Conservation (phyloP, 2,329 filamentous ascomycete species). For the Sclerotinia sclerotiorum region DNA sequence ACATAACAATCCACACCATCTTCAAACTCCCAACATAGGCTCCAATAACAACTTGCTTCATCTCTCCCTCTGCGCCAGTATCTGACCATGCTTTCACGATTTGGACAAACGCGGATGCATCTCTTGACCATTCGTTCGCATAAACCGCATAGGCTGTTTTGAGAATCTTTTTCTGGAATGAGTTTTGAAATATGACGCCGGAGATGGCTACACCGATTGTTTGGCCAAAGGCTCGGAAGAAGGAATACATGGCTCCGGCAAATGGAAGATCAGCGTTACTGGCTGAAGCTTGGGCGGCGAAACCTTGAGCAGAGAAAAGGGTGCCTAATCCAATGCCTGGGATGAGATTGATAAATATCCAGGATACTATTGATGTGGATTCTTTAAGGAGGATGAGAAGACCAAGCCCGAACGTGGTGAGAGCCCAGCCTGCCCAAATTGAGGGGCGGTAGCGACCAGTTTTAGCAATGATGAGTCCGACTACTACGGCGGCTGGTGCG, state of each 20-base stretch:
- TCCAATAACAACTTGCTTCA: constrained; percentile 23
- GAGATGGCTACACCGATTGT: constrained; percentile 46
- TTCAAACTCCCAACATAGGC: constrained; percentile 32
- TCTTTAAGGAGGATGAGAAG: constrained; percentile 50
- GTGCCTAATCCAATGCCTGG: constrained; percentile 61
- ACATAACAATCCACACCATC: constrained; percentile 36
- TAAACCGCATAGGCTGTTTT: constrained; percentile 25
- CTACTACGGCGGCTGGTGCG: constrained; percentile 53
- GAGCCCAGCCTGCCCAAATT: constrained; percentile 57
- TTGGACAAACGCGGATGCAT: constrained; percentile 31
- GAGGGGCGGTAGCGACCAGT: constrained; percentile 55
- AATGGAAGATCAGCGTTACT: constrained; percentile 56
- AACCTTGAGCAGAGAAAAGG: constrained; percentile 60
- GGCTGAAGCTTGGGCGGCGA: constrained; percentile 61
- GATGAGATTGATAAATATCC: constrained; percentile 61
- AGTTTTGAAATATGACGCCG: constrained; percentile 69
- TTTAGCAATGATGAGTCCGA: constrained; percentile 54
- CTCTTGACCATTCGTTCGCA: constrained; percentile 27
- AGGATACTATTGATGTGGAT: constrained; percentile 52
- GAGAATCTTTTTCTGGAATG: constrained; percentile 36
- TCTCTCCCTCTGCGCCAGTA: constrained; percentile 21
- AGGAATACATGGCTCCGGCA: constrained; percentile 63
- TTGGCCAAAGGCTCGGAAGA: constrained; percentile 61
- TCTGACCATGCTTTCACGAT: constrained; percentile 29
- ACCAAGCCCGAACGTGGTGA: constrained; percentile 60